Evolutionary conservation across 805 yeast genomes (phyloP).

Genomic region (Candida coleopterorum): DNA sequence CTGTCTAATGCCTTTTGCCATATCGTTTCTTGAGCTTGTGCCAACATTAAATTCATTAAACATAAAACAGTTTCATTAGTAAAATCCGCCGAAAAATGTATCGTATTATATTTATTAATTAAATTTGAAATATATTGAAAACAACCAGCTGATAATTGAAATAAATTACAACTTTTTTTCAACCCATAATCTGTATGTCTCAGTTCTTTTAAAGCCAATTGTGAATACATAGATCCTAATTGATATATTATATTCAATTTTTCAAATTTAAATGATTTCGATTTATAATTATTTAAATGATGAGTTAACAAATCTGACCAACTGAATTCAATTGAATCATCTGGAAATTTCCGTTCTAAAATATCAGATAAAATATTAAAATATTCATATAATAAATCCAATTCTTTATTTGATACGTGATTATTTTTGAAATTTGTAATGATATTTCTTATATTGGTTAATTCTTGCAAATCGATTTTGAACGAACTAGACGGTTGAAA

Average conservation of each 20-base stretch:
- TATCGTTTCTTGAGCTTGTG: conserved; percentile 83
- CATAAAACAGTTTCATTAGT: conserved; percentile 46
- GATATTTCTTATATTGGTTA: conserved; percentile 42
- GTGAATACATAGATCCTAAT: conserved; percentile 60
- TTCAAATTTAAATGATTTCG: conserved; percentile 55
- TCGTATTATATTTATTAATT: conserved; percentile 1
- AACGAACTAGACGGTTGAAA: conserved; percentile 35
- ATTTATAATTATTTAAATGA: conserved; percentile 42
- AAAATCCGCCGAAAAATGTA: conserved; percentile 38
- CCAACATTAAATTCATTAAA: conserved; percentile 53
- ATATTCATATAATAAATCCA: conserved; percentile 41
- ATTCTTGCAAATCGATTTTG: conserved; percentile 23
- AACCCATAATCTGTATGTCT: conserved; percentile 48
- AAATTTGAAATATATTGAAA: conserved; percentile 27
- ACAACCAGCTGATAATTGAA: conserved; percentile 71
- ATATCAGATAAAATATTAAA: conserved; percentile 41
- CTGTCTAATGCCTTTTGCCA: conserved; percentile 66
- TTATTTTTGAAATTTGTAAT: conserved; percentile 30
- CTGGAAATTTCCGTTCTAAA: conserved; percentile 52
- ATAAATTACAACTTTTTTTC: conserved; percentile 57
- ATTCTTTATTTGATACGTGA: conserved; percentile 24
- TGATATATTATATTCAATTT: conserved; percentile 61
- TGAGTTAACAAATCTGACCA: conserved; percentile 71
- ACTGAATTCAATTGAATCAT: conserved; percentile 52
- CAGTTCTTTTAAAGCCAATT: conserved; percentile 46